Evolutionary conservation across 495 filamentous ascomycete species (phyloP).

Genomic region (Jackrogersella multiformis): DNA sequence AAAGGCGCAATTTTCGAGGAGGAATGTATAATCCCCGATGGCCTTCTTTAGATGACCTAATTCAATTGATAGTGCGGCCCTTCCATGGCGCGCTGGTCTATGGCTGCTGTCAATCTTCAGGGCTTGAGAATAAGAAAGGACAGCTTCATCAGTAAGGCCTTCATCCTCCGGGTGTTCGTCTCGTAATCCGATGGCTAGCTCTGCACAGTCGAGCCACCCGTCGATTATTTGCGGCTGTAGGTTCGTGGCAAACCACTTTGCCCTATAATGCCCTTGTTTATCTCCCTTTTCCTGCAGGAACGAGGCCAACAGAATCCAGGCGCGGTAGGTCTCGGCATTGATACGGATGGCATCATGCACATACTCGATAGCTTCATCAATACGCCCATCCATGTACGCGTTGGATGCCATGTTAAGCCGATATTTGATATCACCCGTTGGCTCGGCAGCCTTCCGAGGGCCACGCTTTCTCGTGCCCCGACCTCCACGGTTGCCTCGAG

Average conservation of each 20-base stretch:
- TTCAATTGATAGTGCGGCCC: slow-evolving; percentile 67
- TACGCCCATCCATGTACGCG: slow-evolving; percentile 72
- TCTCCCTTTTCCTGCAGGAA: slow-evolving; percentile 75
- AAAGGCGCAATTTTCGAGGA: slow-evolving; percentile 33
- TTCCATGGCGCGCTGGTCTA: slow-evolving; percentile 66
- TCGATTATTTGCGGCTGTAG: slow-evolving; percentile 71
- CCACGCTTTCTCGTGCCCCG: slow-evolving; percentile 56
- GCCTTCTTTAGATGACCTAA: slow-evolving; percentile 53
- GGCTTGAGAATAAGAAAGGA: slow-evolving; percentile 76
- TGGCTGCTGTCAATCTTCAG: slow-evolving; percentile 68
- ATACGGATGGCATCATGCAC: slow-evolving; percentile 75
- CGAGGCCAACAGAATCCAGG: slow-evolving; percentile 78
- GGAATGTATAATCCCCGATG: slow-evolving; percentile 39
- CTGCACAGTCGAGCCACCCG: slow-evolving; percentile 74
- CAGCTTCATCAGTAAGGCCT: slow-evolving; percentile 62
- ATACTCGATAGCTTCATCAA: slow-evolving; percentile 68
- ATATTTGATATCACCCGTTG: slow-evolving; percentile 76
- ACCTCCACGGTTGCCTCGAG: slow-evolving; percentile 24
- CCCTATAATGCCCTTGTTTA: slow-evolving; percentile 70
- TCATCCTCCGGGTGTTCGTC: slow-evolving; percentile 64
- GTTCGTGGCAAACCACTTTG: slow-evolving; percentile 75
- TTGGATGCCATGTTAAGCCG: slow-evolving; percentile 74
- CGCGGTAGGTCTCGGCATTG: slow-evolving; percentile 84
- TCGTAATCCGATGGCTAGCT: slow-evolving; percentile 63
- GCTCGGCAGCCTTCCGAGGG: slow-evolving; percentile 76